phyloP scores from a whole-genome alignment of 345 rosid species.

The Populus davidiana region DNA sequence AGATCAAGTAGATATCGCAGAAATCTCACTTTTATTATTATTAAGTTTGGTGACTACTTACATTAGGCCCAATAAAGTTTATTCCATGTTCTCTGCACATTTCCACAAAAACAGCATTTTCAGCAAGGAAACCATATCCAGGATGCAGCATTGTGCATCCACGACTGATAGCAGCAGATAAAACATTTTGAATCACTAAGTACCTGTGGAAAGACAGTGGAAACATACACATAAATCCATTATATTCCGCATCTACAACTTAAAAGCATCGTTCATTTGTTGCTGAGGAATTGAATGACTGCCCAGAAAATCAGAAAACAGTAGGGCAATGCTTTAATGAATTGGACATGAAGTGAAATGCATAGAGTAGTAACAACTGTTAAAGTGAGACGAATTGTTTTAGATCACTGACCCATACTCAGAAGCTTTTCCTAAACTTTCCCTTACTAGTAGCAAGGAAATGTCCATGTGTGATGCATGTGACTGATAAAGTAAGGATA shows the following conservation, averaged over 20 bases:
- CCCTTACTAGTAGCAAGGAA: not conserved
- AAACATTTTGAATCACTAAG: constrained; percentile 78
- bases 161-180: constrained; percentile 88
- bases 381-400: not conserved
- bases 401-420: not conserved
- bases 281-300: not conserved
- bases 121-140: constrained; percentile 98
- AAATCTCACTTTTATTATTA: not conserved
- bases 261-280: not conserved
- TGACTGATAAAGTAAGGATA: not conserved
- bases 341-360: not conserved
- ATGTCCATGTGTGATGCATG: not conserved
- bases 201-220: constrained; percentile 45
- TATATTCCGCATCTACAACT: not conserved
- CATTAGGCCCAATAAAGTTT: constrained; percentile 97
- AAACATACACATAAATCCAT: not conserved
- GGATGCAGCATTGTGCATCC: constrained; percentile 98
- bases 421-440: not conserved
- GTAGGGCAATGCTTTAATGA: not conserved
- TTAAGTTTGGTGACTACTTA: constrained; percentile 33
- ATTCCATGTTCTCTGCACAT: constrained; percentile 95
- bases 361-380: not conserved
- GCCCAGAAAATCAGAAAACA: not conserved
- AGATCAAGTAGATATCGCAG: not conserved
- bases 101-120: constrained; percentile 91